phyloP scores from a whole-genome alignment of 345 rosid genomes.

The Salix dunnii region DNA sequence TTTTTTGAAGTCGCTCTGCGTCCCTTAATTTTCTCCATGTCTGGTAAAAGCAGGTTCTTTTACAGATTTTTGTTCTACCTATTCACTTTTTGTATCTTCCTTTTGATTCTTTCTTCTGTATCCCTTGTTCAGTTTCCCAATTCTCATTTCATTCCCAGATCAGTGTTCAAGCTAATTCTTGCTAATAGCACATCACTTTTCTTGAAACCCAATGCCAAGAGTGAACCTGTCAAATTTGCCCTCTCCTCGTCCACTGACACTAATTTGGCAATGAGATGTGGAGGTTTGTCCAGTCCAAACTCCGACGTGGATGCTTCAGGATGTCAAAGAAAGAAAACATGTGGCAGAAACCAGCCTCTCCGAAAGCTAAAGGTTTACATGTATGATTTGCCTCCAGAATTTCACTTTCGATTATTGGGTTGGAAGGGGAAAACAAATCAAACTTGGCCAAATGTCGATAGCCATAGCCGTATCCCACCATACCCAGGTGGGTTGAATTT shows the following conservation, averaged over 20 bases:
- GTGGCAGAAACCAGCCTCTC: conserved; percentile 28
- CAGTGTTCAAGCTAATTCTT: conserved; percentile 58
- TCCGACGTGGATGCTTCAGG: conserved; percentile 10
- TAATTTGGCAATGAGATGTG: conserved; percentile 17
- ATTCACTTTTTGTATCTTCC: conserved; percentile 21
- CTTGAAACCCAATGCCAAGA: conserved; percentile 29
- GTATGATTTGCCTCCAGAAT: conserved; percentile 79
- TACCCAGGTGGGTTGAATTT: conserved; percentile 80
- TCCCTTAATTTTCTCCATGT: conserved; percentile 26
- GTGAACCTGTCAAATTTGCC: conserved; percentile 16
- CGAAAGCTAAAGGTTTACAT: conserved; percentile 65
- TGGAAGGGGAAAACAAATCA: conserved; percentile 59
- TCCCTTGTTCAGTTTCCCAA: conserved; percentile 58
- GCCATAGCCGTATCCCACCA: conserved; percentile 39
- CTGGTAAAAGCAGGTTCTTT: conserved; percentile 26
- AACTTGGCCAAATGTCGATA: conserved; percentile 63
- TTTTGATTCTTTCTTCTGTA: conserved; percentile 42
- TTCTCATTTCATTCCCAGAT: conserved; percentile 46
- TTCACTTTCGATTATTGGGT: conserved; percentile 84
- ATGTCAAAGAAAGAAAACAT: conserved; percentile 19
- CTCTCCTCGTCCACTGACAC: conserved; percentile 26
- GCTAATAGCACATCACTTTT: conserved; percentile 45
- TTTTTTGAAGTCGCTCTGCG: background rate
- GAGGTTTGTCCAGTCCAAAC: conserved; percentile 12
- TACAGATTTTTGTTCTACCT: conserved; percentile 49